Evolutionary conservation across 441 rosid species (phyloP), one percentile per base, ranked within the genome.

Genomic region (Biscutella laevigata): DNA sequence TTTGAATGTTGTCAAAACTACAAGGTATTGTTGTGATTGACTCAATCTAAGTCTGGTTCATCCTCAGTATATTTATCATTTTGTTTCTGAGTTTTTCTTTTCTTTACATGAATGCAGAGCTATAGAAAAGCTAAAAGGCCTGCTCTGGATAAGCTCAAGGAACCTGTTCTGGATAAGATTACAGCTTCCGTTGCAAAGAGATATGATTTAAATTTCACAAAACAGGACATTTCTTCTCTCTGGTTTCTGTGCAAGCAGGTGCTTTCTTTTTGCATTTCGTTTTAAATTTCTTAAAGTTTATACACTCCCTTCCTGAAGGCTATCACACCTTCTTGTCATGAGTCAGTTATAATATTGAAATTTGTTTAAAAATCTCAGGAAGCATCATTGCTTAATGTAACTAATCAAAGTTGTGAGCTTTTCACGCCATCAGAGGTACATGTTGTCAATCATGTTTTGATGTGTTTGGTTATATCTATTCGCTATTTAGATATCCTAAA

Each of bases 171-270:
- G 30, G 76, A 84, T 43, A 82, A 86, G 71, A 86, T 88, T 49
- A 74, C 82, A 1, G 54, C 74, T 59, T 71, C 95, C 14, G 44
- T 88, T 37, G 71, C 67, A 9, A 78, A 62, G 64, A 87, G 80
- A 34, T 71, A 71, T 66, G 78, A 52, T 60, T 65, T 88, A 52
- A 71, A 67, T 43, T 82, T 92, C 59, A 85, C 89, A 0, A 77
- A 77, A 69, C 75, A 88, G 48, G 96, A 86, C 51, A 64, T 78
- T 21, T 69, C 94, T 35, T 83, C 94, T 66, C 86, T 92, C 36
- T 92, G 98, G 95, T 88, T 88, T 77, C 73, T 92, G 49, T 92
- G 98, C 69, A 88, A 88, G 72, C 95, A 88, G 95, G 98, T 81
- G 41, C 41, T 13, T 49, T n/a, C 16, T 42, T 67, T 42, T 35